Evolutionary conservation across 768 basidiomycete species (phyloP), one percentile per base, ranked within the genome.

Genomic region (Tylopilus sp.): DNA sequence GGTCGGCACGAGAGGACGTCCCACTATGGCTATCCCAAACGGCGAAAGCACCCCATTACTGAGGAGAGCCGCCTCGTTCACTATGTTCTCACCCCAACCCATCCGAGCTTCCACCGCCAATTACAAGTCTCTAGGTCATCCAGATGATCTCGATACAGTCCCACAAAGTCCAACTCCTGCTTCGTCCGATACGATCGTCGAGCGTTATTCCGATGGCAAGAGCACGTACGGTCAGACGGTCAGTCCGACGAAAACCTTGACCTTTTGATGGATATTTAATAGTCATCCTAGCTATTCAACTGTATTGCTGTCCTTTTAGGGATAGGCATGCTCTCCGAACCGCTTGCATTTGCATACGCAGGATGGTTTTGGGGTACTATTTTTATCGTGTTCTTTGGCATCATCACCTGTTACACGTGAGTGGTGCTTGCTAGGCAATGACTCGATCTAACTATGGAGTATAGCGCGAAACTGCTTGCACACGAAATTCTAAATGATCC

Each of bases 311-410:
- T 94, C 30, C 73, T 96, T 12, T 76, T 93, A 19, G 93, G 93
- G 7, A 86, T 95, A 56, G 93, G 93, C 5, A 86, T 96, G 77
- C 78, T 95, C 17, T 91, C 91, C 13, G 86, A 92, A 65, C 92
- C 93, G 0, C 76, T 97, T 24, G 95, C 95, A 0, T 96, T 97
- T 62, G 84, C 93, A 1, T 92, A 91, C 62, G 82, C 92, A 3
- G 96, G 95, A 4, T 98, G 95, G 95, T 71, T 86, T 17, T 74
- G 78, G 33, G 95, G 96, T 1, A 86, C 85, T 1, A 8, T 79
- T 24, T 74, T 98, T 16, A 82, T 96, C 52, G 64, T 90, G 12
- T 80, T 81, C 48, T 94, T 92, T 61, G 92, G 87, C 0, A 77
- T 79, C 53, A 69, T 95, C 17, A 87, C 92, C 9, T 96, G 92